phyloP scores from a whole-genome alignment of 1,139 yeast genomes.

The Hyphopichia wangnamkhiaoensis region DNA sequence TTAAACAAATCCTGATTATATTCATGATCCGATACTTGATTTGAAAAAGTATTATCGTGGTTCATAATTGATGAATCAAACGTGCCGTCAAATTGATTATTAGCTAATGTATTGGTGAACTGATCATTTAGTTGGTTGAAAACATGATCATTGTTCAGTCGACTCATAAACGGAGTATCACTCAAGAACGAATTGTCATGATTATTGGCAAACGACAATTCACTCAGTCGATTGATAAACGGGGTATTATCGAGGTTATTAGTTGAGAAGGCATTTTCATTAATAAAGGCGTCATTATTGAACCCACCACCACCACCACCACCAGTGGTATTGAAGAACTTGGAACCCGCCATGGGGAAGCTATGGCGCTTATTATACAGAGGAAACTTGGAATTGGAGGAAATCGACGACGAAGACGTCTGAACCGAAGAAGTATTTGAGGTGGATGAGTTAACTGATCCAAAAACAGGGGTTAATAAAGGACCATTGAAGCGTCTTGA shows the following conservation, averaged over 20 bases:
- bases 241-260: too few relatives aligned
- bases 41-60: too few relatives aligned
- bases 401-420: background rate
- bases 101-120: background rate
- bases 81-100: background rate
- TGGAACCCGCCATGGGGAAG: constrained; percentile 6
- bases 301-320: too few relatives aligned
- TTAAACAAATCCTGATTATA: too few relatives aligned
- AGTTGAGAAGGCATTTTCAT: too few relatives aligned
- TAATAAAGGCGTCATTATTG: too few relatives aligned
- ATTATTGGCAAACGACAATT: too few relatives aligned
- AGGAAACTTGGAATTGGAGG: constrained; percentile 2
- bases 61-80: background rate
- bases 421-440: background rate
- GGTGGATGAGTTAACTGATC: constrained; percentile 1
- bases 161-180: too few relatives aligned
- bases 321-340: constrained; percentile 7
- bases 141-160: background rate
- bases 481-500: too few relatives aligned
- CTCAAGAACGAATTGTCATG: too few relatives aligned
- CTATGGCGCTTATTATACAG: constrained; percentile 2
- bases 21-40: too few relatives aligned
- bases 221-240: too few relatives aligned
- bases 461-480: background rate
- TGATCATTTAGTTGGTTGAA: background rate